Evolutionary conservation across 192 early-diverging fungal species (phyloP).

Genomic region (Podila clonocystis): DNA sequence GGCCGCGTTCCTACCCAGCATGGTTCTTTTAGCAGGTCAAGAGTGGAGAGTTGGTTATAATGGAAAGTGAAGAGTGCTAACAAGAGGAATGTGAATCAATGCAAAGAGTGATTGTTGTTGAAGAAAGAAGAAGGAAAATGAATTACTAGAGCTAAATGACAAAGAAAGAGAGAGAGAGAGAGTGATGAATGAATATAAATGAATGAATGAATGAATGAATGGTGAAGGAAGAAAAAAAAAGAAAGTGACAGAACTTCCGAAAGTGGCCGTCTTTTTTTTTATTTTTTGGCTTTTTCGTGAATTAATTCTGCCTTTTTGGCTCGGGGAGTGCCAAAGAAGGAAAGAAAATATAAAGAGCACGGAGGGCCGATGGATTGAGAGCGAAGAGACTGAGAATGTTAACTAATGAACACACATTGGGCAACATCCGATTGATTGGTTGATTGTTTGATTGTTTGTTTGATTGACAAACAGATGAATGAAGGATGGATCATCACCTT

Average conservation of each 20-base stretch:
- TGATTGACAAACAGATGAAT: no score
- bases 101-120: not conserved
- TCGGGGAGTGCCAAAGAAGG: not conserved
- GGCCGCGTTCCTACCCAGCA: conserved; percentile 43
- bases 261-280: conserved; percentile 3
- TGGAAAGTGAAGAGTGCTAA: not conserved
- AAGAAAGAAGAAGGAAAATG: not conserved
- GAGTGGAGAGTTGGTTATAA: not conserved
- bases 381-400: no score
- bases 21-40: not conserved
- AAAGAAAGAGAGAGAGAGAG: no score
- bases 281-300: not conserved
- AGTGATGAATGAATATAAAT: not conserved
- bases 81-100: not conserved
- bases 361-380: no score
- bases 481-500: no score
- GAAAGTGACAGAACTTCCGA: not conserved
- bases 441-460: no score
- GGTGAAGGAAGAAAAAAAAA: not conserved
- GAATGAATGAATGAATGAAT: not conserved
- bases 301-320: not conserved
- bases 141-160: not conserved
- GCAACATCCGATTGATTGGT: no score
- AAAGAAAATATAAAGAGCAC: not conserved
- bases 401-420: no score